Evolutionary conservation across 805 yeast genomes (phyloP).

Genomic region (Hanseniaspora hatyaiensis): DNA sequence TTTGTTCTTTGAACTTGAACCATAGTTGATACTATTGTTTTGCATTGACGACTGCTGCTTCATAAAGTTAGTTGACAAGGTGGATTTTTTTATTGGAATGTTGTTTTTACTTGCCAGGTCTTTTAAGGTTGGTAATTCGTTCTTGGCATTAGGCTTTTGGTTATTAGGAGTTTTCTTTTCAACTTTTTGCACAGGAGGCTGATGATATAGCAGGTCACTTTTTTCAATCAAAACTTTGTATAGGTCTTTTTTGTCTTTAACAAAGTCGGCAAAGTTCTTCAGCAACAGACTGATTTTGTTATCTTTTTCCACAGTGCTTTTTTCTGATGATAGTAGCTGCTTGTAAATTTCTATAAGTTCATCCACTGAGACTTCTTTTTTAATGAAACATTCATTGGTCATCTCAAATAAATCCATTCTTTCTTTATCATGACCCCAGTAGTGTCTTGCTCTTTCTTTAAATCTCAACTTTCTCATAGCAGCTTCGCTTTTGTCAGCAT

Average conservation of each 20-base stretch:
- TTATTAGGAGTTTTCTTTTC: slow-evolving; percentile 7
- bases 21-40: background rate
- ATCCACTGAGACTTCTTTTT: slow-evolving; percentile 37
- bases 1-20: background rate
- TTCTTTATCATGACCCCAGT: slow-evolving; percentile 43
- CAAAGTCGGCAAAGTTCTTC: slow-evolving; percentile 49
- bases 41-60: too few relatives aligned
- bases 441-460: slow-evolving; percentile 77
- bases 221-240: slow-evolving; percentile 24
- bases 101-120: slow-evolving; percentile 2
- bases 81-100: background rate
- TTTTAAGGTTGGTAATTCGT: background rate
- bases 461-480: slow-evolving; percentile 47
- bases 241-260: slow-evolving; percentile 37
- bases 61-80: background rate
- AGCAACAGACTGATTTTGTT: slow-evolving; percentile 37
- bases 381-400: slow-evolving; percentile 39
- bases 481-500: slow-evolving; percentile 32
- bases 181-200: slow-evolving; percentile 7
- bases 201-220: slow-evolving; percentile 21
- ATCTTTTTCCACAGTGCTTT: slow-evolving; percentile 19
- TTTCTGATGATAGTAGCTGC: slow-evolving; percentile 34
- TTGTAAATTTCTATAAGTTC: slow-evolving; percentile 40
- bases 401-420: slow-evolving; percentile 40
- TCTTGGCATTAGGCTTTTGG: slow-evolving; percentile 13